Conservation (phyloP, 495 filamentous ascomycete species). For the Lasiosphaeris hirsuta region DNA sequence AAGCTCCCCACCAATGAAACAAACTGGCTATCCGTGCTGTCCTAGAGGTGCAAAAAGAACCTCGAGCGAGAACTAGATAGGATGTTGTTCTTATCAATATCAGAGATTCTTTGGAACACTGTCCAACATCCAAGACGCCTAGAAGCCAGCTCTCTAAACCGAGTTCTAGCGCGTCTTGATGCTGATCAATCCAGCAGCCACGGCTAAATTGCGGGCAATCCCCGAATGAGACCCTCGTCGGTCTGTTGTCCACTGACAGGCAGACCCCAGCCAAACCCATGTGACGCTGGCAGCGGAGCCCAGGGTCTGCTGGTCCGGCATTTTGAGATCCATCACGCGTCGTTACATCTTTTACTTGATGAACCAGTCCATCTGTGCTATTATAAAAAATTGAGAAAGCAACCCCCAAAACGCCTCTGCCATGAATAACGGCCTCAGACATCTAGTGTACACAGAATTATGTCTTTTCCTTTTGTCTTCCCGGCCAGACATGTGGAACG, state of each 20-base stretch:
- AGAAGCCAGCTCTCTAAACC: no score
- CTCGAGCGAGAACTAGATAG: no score
- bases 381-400: not conserved
- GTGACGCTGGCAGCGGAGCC: no score
- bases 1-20: no score
- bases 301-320: not conserved
- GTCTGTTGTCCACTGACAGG: no score
- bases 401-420: slow-evolving; percentile 20
- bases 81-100: no score
- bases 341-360: not conserved
- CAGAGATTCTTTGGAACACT: no score
- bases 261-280: no score
- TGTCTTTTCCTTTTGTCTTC: slow-evolving; percentile 14
- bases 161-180: not conserved
- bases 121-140: no score
- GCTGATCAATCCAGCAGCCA: not conserved
- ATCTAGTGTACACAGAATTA: slow-evolving; percentile 20
- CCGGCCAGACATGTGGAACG: not conserved
- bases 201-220: not conserved
- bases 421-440: slow-evolving; percentile 7
- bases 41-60: no score
- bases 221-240: no score
- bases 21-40: no score
- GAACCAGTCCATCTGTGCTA: slow-evolving; percentile 10
- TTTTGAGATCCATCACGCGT: not conserved